phyloP scores from a whole-genome alignment of 805 yeast species.

The Hanseniaspora singularis region DNA sequence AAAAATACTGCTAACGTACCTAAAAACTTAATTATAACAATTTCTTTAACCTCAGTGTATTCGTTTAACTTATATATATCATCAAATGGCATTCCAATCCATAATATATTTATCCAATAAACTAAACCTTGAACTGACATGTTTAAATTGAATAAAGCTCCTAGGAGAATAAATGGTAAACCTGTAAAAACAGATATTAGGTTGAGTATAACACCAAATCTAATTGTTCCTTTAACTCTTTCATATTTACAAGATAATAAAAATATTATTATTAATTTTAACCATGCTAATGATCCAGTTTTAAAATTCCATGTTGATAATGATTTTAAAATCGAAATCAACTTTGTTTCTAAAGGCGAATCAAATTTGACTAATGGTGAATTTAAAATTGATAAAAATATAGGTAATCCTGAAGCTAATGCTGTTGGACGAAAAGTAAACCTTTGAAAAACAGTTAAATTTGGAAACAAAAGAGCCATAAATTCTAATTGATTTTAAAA shows the following conservation, averaged over 20 bases:
- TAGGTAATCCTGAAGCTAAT: constrained; percentile 12
- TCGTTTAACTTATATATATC: not conserved
- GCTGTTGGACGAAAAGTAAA: constrained; percentile 13
- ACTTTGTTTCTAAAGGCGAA: constrained; percentile 12
- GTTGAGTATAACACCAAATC: constrained; percentile 72
- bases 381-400: constrained; percentile 7
- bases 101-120: constrained; percentile 11
- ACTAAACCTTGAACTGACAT: constrained; percentile 10
- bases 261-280: constrained; percentile 4
- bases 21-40: not conserved
- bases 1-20: not conserved
- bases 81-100: constrained; percentile 9
- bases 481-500: not conserved
- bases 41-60: not conserved
- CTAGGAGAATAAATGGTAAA: constrained; percentile 44
- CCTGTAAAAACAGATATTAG: constrained; percentile 60
- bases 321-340: constrained; percentile 11
- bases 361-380: constrained; percentile 5
- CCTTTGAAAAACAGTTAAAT: not conserved
- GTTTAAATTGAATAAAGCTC: constrained; percentile 24
- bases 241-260: constrained; percentile 12
- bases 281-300: not conserved
- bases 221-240: constrained; percentile 64
- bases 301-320: constrained; percentile 14
- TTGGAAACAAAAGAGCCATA: not conserved